Conservation (phyloP, 306 rosid species). For the Hippophae tibetana region DNA sequence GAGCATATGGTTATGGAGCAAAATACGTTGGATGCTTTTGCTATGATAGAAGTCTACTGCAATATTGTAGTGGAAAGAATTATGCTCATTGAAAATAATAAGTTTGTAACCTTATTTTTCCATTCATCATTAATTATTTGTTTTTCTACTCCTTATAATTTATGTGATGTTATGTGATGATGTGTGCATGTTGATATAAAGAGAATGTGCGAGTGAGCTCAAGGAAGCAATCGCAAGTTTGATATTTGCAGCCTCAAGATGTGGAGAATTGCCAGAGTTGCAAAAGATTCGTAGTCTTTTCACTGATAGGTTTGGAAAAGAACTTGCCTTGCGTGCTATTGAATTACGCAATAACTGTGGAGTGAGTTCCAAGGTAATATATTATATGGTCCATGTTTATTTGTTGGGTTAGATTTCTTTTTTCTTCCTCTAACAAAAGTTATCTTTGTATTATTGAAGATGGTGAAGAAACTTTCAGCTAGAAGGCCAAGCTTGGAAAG, state of each 20-base stretch:
- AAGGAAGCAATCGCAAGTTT: conserved; percentile 32
- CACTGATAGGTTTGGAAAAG: conserved; percentile 16
- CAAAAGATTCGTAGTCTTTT: conserved; percentile 7
- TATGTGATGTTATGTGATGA: background rate
- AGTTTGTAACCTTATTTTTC: conserved; percentile 21
- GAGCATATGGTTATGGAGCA: conserved; percentile 53
- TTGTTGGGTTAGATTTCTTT: background rate
- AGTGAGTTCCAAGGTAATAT: conserved; percentile 42
- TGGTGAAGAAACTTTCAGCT: conserved; percentile 44
- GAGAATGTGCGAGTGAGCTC: conserved; percentile 56
- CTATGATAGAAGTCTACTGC: conserved; percentile 40
- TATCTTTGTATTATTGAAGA: conserved; percentile 24
- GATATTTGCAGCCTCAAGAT: conserved; percentile 28
- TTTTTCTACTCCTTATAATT: background rate
- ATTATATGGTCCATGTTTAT: no score
- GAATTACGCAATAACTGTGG: conserved; percentile 31
- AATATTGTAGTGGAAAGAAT: conserved; percentile 31
- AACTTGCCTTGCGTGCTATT: conserved; percentile 11
- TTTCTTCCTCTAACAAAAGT: background rate
- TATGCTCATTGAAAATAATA: conserved; percentile 31
- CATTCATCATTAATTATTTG: background rate
- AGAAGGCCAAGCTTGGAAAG: conserved; percentile 25
- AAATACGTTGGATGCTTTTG: conserved; percentile 44
- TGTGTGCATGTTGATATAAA: conserved; percentile 8
- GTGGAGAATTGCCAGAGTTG: conserved; percentile 27